These are phyloP conservation scores for Bipolaris zeicola DNA, from an alignment of 2,329 filamentous ascomycete genomes.

Conservation along the genomic window DNA sequence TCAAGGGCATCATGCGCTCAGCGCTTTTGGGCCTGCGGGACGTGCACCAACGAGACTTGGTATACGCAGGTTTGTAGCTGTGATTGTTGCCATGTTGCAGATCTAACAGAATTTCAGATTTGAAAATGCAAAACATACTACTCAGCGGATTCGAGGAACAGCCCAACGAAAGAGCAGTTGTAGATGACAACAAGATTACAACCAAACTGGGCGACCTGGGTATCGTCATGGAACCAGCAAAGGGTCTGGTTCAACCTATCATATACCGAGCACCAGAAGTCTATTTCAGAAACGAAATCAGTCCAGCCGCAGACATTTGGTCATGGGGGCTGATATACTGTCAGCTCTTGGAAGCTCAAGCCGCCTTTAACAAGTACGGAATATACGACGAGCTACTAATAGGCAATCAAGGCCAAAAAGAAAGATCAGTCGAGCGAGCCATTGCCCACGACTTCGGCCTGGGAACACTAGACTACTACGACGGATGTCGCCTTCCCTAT, in stretches of 20 bases:
- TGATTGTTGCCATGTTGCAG: rapidly evolving
- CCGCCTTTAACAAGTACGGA: conserved; percentile 14
- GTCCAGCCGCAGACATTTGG: conserved; percentile 15
- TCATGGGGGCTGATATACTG: conserved; percentile 19
- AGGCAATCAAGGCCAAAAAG: conserved; percentile 12
- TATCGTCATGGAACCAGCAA: conserved; percentile 19
- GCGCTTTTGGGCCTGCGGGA: conserved; percentile 13
- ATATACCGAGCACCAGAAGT: conserved; percentile 19
- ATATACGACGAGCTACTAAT: conserved; percentile 12
- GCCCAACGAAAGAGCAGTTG: not conserved
- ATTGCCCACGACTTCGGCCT: conserved; percentile 16
- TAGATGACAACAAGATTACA: conserved; percentile 6
- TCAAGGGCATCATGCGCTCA: conserved; percentile 19
- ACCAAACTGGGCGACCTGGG: conserved; percentile 16
- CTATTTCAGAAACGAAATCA: conserved; percentile 19
- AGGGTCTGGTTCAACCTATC: conserved; percentile 17
- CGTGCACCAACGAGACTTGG: conserved; percentile 13
- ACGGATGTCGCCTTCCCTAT: conserved; percentile 12
- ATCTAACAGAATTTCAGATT: conserved; percentile 4
- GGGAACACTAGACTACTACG: conserved; percentile 6
- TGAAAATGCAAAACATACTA: conserved; percentile 19
- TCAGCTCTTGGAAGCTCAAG: conserved; percentile 17
- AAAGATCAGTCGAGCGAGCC: conserved; percentile 10
- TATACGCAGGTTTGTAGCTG: conserved; percentile 13
- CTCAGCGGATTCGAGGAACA: conserved; percentile 11